phyloP scores from a whole-genome alignment of 1,284 basidiomycete species.

The Cystobasidiaceae sp. region DNA sequence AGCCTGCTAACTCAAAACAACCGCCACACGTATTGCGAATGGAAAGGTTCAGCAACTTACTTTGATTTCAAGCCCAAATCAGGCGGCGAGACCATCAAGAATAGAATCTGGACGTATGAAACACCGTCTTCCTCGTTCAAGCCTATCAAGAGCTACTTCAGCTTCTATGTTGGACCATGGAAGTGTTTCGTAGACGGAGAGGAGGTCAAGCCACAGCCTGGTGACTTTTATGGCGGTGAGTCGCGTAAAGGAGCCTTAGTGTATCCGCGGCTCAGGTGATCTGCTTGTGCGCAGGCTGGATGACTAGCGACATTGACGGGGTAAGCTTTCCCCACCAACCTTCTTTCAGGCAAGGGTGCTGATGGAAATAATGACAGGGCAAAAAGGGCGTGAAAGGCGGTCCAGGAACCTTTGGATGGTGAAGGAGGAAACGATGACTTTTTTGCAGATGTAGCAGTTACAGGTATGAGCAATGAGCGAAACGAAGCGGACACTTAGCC shows the following conservation, averaged over 20 bases:
- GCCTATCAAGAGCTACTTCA: constrained; percentile 44
- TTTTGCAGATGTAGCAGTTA: neutral
- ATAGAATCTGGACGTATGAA: constrained; percentile 47
- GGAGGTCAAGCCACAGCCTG: constrained; percentile 44
- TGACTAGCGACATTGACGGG: constrained; percentile 32
- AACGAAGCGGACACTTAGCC: no score
- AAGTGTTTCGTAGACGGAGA: constrained; percentile 47
- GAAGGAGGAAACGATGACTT: no score
- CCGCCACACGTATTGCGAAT: constrained; percentile 45
- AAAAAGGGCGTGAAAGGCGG: constrained; percentile 28
- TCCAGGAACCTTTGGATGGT: constrained; percentile 26
- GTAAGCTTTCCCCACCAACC: neutral
- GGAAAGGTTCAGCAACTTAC: constrained; percentile 45
- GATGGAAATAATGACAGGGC: constrained; percentile 3
- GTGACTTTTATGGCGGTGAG: constrained; percentile 34
- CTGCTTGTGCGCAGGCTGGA: constrained; percentile 5
- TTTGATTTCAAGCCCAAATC: constrained; percentile 38
- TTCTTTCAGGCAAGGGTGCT: neutral
- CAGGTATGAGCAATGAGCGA: no score
- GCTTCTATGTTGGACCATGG: constrained; percentile 39
- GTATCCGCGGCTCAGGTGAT: neutral
- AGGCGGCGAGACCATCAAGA: constrained; percentile 30
- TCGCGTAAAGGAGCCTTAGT: neutral
- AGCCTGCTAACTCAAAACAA: constrained; percentile 37
- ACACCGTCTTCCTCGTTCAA: constrained; percentile 42